Conservation (phyloP, 2,329 filamentous ascomycete genomes). For the Aspergillus neotritici region DNA sequence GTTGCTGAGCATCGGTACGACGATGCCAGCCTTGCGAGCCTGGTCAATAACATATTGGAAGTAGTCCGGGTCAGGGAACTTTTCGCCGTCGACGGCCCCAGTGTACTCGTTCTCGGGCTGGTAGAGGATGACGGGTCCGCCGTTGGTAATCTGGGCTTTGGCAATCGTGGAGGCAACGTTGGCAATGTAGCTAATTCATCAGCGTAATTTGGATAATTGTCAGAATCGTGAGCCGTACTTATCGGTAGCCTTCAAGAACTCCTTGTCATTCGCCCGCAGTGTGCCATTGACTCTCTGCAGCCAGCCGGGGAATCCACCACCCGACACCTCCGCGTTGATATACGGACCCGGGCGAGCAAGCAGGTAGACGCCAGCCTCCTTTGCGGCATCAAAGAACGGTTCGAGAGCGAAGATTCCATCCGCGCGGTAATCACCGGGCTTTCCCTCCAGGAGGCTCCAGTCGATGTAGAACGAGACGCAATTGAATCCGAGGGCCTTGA, state of each 20-base stretch:
- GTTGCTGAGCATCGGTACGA: conserved; percentile 70
- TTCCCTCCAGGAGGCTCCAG: conserved; percentile 73
- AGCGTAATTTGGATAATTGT: conserved; percentile 5
- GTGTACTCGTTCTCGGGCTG: conserved; percentile 82
- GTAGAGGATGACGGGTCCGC: conserved; percentile 70
- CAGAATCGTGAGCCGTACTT: conserved; percentile 40
- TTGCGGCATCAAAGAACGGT: conserved; percentile 70
- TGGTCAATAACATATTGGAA: conserved; percentile 67
- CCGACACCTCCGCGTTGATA: conserved; percentile 71
- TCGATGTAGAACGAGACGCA: conserved; percentile 72
- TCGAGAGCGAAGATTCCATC: conserved; percentile 68
- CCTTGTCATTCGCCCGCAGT: conserved; percentile 57
- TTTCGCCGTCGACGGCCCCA: conserved; percentile 42
- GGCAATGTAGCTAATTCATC: conserved; percentile 49
- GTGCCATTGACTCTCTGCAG: conserved; percentile 61
- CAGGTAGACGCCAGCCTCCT: conserved; percentile 68
- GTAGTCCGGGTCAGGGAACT: conserved; percentile 62
- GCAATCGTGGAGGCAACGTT: conserved; percentile 63
- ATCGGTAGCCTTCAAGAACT: conserved; percentile 61
- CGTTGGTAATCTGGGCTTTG: conserved; percentile 73
- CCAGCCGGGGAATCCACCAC: conserved; percentile 79
- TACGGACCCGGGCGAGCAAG: conserved; percentile 68
- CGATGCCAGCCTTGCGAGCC: conserved; percentile 60
- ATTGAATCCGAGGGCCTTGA: conserved; percentile 75
- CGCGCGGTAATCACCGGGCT: conserved; percentile 61